Base-by-base conservation (phyloP, 768 basidiomycete genomes). In the Lepiota venenata region DNA sequence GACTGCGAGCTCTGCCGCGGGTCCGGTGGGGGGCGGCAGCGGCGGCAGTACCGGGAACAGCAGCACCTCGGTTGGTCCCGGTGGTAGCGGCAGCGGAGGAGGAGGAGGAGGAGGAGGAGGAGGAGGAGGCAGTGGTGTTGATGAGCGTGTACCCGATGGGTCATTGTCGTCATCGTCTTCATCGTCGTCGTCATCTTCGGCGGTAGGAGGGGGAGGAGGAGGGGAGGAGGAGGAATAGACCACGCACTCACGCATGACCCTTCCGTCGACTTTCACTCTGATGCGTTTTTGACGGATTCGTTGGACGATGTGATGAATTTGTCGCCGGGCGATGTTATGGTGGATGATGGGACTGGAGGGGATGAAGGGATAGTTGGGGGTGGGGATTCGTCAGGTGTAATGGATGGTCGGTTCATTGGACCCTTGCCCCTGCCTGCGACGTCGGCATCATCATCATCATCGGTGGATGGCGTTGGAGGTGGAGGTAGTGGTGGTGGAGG, bases 1-100 rank as follows among this genome's bases (percentile, higher is more conserved):
- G 29, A 16, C 52, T 11, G 25, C 37, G 15, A 40, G 45, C 16
- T 14, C 44, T 16, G 37, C 22, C 25, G 52, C 14, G 22, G 32
- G 32, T 32, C 32, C 32, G 10, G 21, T 46, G 38, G 29, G 41
- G 38, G 25, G 18, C 54, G 43, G 29, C 44, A 55, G 22, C 48
- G 45, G 20, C 47, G n/a, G 18, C 42, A 8, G 16, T 42, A 41
- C 10, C 32, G 9, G 18, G 74, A 78, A 46, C 71, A 68, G 36
- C 56, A 45, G 29, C 56, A 46, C 25, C 25, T 25, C 5, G 25
- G 25, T 25, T 25, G 25, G 25, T 2, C 25, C 25, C 5, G 32
- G 32, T 8, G 32, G 4, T 32, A 32, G 32, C 32, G 8, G 32
- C 8, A 29, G 27, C 27, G 27, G n/a, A n/a, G 25, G 25, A 25